phyloP scores from a whole-genome alignment of 257 asterid species.

The Jacaranda mimosifolia region DNA sequence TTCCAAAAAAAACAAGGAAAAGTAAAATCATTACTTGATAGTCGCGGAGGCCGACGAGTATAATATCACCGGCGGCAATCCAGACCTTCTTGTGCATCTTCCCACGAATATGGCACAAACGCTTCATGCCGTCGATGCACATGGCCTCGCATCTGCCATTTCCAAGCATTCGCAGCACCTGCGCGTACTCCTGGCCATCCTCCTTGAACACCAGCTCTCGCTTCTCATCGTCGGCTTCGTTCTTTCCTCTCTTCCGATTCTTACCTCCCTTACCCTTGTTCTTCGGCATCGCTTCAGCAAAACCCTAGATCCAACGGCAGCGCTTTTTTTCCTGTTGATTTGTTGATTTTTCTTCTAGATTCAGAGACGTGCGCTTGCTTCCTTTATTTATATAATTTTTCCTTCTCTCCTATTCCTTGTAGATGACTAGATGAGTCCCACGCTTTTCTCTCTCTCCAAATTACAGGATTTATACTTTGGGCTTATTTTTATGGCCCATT shows the following conservation, averaged over 20 bases:
- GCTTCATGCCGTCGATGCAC: constrained; percentile 87
- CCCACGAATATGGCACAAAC: constrained; percentile 93
- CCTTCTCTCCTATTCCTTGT: neutral
- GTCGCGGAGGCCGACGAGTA: constrained; percentile 96
- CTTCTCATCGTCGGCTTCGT: constrained; percentile 96
- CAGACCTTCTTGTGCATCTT: constrained; percentile 98
- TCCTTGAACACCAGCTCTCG: constrained; percentile 94
- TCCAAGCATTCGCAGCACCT: constrained; percentile 90
- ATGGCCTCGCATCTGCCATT: constrained; percentile 93
- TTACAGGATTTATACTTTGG: constrained; percentile 25
- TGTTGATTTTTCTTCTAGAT: constrained; percentile 1
- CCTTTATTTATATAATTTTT: neutral
- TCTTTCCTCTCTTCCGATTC: constrained; percentile 96
- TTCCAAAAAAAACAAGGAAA: neutral
- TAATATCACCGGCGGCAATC: constrained; percentile 96
- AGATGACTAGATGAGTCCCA: too few species aligned
- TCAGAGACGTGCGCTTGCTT: constrained; percentile 1
- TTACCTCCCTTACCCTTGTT: constrained; percentile 99
- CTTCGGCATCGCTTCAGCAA: constrained; percentile 76
- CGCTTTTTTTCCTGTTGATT: neutral
- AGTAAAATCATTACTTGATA: constrained; percentile 61
- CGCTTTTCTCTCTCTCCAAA: neutral
- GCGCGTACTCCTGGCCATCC: constrained; percentile 97
- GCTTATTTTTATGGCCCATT: neutral
- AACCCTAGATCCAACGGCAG: constrained; percentile 56